A percentile compares a stretch with the other conserved stretches of the same genome.
Conservation (phyloP, 768 basidiomycete genomes). For the Suillus plorans region DNA sequence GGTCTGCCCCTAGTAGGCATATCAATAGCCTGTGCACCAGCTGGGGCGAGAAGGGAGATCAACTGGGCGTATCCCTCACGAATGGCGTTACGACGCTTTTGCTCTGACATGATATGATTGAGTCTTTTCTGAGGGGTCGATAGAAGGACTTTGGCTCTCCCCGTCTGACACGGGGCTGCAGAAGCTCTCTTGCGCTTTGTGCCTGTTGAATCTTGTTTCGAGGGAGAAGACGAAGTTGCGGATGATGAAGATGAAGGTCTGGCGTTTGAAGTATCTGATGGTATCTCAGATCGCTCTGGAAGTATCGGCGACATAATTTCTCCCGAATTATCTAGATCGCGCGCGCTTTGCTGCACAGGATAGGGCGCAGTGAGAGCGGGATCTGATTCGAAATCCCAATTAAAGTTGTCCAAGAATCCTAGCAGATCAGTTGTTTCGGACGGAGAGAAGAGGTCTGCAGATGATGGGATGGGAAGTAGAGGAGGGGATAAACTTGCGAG, state of each 20-base stretch:
- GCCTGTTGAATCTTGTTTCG: conserved; percentile 14
- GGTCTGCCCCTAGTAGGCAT: conserved; percentile 80
- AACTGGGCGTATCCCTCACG: conserved; percentile 87
- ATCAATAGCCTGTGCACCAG: conserved; percentile 65
- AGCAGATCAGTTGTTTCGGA: conserved; percentile 78
- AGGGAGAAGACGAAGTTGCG: conserved; percentile 9
- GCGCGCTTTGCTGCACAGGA: conserved; percentile 6
- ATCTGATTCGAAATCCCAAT: conserved; percentile 60
- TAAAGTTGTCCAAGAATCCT: conserved; percentile 81
- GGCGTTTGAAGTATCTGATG: conserved; percentile 2
- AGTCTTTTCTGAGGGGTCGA: conserved; percentile 85
- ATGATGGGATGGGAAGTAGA: conserved; percentile 62
- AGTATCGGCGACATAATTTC: conserved; percentile 6
- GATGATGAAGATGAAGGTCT: conserved; percentile 10
- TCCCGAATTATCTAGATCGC: background rate
- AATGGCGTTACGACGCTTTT: conserved; percentile 90
- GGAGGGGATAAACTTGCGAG: conserved; percentile 57
- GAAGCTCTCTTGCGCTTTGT: conserved; percentile 25
- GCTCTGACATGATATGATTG: conserved; percentile 94
- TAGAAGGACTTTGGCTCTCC: conserved; percentile 62
- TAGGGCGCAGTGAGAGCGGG: conserved; percentile 18
- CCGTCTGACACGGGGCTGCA: conserved; percentile 21
- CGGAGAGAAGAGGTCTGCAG: conserved; percentile 76
- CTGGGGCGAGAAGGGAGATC: conserved; percentile 78
- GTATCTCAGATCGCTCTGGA: background rate